Conservation (phyloP, 805 yeast genomes). For the Dipodascus albidus region DNA sequence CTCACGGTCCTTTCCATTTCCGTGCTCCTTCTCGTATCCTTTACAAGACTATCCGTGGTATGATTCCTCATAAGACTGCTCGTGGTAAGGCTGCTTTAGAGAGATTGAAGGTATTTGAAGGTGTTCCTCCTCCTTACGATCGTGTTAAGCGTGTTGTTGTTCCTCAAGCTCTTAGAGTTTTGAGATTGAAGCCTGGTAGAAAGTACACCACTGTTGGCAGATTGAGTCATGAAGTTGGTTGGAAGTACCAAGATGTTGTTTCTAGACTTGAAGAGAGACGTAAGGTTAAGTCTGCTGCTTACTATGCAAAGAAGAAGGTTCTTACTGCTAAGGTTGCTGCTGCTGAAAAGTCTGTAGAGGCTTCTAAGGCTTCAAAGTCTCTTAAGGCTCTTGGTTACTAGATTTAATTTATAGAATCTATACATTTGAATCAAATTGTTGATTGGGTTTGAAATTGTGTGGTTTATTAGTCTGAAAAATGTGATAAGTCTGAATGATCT, state of each 20-base stretch:
- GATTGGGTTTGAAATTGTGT: neutral
- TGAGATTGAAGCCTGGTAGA: conserved; percentile 99
- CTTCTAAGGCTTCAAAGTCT: conserved; percentile 82
- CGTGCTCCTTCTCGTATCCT: conserved; percentile 99
- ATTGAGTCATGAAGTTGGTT: conserved; percentile 93
- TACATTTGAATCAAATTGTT: neutral
- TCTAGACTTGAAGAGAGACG: conserved; percentile 98
- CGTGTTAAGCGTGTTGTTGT: conserved; percentile 99
- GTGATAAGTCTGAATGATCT: too few species aligned
- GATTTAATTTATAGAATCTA: conserved; percentile 20
- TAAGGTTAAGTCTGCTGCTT: conserved; percentile 97
- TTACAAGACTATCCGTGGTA: conserved; percentile 99
- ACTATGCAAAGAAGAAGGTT: conserved; percentile 97
- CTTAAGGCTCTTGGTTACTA: conserved; percentile 97
- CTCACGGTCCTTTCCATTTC: conserved; percentile 99
- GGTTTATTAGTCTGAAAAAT: neutral
- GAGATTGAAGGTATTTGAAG: conserved; percentile 98
- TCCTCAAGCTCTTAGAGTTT: conserved; percentile 98
- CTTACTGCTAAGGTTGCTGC: conserved; percentile 82
- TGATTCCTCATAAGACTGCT: conserved; percentile 99
- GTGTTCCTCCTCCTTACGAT: conserved; percentile 99
- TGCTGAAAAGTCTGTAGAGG: conserved; percentile 81
- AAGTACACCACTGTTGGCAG: conserved; percentile 98
- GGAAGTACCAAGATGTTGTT: conserved; percentile 99
- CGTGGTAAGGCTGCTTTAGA: conserved; percentile 99